phyloP scores from a whole-genome alignment of 352 stramenopile species.

The Globisporangium ultimum region DNA sequence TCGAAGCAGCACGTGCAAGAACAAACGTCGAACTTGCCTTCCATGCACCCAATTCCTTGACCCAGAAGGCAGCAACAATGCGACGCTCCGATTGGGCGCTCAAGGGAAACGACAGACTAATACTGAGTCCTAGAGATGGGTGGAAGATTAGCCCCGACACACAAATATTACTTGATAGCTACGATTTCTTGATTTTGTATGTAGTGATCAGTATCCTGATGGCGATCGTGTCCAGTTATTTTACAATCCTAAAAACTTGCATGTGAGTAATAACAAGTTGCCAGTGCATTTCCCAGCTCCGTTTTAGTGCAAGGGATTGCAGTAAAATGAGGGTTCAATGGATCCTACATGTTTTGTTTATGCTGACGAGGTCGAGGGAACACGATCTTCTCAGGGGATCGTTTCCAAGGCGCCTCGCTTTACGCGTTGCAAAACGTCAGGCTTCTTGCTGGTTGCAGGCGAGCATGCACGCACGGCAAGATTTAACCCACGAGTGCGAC shows the following conservation, averaged over 20 bases:
- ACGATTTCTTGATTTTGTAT: neutral
- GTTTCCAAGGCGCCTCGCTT: no score
- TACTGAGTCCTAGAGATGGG: neutral
- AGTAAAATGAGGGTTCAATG: no score
- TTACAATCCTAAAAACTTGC: no score
- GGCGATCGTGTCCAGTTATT: neutral
- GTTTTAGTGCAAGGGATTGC: no score
- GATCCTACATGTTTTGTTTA: no score
- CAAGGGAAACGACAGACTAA: neutral
- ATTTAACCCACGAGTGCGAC: neutral
- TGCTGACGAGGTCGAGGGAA: no score
- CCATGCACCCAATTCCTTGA: neutral
- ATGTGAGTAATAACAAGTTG: no score
- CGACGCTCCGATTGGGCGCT: conserved; percentile 4
- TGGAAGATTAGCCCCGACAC: neutral
- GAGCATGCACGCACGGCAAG: no score
- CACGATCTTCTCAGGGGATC: no score
- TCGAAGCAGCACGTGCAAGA: neutral
- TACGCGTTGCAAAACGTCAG: no score
- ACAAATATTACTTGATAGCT: neutral
- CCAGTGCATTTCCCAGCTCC: no score
- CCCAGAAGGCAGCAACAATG: neutral
- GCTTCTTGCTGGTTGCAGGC: no score
- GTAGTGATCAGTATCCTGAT: neutral
- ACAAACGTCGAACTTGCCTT: neutral